Evolutionary conservation across 257 asterid genomes (phyloP).

Genomic region (Scutellaria minor): DNA sequence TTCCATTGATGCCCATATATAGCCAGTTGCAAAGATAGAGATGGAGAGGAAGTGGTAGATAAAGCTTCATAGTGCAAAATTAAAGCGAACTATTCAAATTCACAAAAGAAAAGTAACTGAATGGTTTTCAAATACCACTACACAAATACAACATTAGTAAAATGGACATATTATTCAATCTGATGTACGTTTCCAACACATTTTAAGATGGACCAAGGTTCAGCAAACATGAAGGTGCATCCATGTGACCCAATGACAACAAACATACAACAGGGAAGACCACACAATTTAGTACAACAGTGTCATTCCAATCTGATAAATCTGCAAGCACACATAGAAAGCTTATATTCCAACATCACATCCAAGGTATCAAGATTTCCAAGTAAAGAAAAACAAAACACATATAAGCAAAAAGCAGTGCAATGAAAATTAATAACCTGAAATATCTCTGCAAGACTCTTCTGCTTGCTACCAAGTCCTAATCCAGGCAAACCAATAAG

Average conservation of each 20-base stretch:
- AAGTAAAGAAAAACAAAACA: background rate
- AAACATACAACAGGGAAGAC: conserved; percentile 8
- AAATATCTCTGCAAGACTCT: conserved; percentile 83
- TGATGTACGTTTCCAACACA: background rate
- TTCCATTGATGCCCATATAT: background rate
- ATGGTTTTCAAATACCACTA: conserved; percentile 10
- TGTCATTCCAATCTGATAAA: conserved; percentile 4
- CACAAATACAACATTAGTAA: background rate
- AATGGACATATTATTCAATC: too few relatives aligned
- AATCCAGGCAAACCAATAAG: conserved; percentile 93
- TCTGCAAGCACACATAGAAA: conserved; percentile 19
- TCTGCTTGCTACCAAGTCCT: conserved; percentile 82
- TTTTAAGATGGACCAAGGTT: background rate
- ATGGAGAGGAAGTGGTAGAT: background rate
- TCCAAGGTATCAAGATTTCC: conserved; percentile 4
- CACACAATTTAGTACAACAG: background rate
- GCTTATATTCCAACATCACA: background rate
- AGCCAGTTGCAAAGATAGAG: background rate
- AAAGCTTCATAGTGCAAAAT: background rate
- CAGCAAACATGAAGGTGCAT: background rate
- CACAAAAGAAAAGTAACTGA: conserved; percentile 4
- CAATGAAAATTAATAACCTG: conserved; percentile 57
- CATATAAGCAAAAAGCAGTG: background rate
- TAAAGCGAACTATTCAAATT: background rate
- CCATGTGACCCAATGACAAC: background rate